Percentiles rank a stretch among this genome's conserved stretches.
Evolutionary conservation across 345 rosid genomes (phyloP).

Genomic region (Rhodamnia rubescens): DNA sequence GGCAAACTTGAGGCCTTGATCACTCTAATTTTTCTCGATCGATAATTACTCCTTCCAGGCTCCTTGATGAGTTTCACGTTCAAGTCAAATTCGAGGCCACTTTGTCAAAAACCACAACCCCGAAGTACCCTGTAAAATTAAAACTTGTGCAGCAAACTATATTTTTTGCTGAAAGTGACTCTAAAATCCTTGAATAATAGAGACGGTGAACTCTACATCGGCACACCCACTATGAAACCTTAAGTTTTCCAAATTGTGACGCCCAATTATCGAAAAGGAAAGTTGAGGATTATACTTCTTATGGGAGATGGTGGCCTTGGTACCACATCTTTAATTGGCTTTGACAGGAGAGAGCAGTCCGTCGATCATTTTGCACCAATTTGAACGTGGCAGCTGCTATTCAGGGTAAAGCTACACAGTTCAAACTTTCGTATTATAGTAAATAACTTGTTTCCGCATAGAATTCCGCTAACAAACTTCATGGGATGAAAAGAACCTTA

Average conservation of each 20-base stretch:
- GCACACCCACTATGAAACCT: not conserved
- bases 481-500: not conserved
- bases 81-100: not conserved
- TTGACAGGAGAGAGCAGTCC: not conserved
- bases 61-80: not conserved
- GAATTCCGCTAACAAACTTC: not conserved
- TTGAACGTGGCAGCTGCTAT: not conserved
- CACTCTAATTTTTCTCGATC: not conserved
- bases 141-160: not conserved
- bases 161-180: not conserved
- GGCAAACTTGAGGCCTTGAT: not conserved
- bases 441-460: not conserved
- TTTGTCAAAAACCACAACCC: not conserved
- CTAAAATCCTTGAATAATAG: not conserved
- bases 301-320: not conserved
- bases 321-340: not conserved
- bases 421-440: not conserved
- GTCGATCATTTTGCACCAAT: not conserved
- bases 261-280: not conserved
- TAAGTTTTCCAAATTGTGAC: not conserved
- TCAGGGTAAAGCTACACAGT: not conserved
- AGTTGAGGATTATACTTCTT: not conserved
- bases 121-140: not conserved
- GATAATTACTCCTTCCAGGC: not conserved
- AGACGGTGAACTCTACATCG: not conserved